These are phyloP conservation scores for Eucalyptus virginea DNA, from an alignment of 345 rosid species.

Conservation along the genomic window DNA sequence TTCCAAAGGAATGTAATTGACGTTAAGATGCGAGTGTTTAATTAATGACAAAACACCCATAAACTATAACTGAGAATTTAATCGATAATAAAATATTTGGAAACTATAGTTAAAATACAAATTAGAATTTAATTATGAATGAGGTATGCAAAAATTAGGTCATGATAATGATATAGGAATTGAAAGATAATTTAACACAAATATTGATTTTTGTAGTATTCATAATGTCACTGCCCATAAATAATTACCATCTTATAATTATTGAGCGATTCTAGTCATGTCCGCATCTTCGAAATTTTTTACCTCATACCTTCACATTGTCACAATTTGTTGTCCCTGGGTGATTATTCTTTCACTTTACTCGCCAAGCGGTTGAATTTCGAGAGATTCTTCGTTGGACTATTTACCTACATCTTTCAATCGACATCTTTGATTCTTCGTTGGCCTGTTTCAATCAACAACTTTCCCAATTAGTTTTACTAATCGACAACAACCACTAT, in stretches of 20 bases:
- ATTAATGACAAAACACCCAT: background rate
- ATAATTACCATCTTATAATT: too few species aligned
- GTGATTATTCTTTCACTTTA: background rate
- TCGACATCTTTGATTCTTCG: background rate
- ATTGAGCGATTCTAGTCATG: background rate
- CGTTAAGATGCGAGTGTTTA: background rate
- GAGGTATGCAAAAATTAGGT: background rate
- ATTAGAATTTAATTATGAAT: too few species aligned
- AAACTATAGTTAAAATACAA: background rate
- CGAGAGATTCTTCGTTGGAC: background rate
- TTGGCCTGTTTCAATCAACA: background rate
- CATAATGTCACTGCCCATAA: background rate
- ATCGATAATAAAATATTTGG: too few species aligned
- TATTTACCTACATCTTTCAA: too few species aligned
- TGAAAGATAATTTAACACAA: background rate
- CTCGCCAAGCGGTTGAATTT: too few species aligned
- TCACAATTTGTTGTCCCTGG: background rate
- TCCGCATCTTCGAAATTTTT: background rate
- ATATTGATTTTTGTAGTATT: background rate
- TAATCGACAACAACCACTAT: too few species aligned
- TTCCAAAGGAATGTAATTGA: background rate
- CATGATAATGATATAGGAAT: background rate
- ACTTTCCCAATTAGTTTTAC: background rate
- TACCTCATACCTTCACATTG: background rate
- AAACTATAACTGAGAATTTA: too few species aligned